phyloP scores from a whole-genome alignment of 306 rosid species.

The Acacia crassicarpa region DNA sequence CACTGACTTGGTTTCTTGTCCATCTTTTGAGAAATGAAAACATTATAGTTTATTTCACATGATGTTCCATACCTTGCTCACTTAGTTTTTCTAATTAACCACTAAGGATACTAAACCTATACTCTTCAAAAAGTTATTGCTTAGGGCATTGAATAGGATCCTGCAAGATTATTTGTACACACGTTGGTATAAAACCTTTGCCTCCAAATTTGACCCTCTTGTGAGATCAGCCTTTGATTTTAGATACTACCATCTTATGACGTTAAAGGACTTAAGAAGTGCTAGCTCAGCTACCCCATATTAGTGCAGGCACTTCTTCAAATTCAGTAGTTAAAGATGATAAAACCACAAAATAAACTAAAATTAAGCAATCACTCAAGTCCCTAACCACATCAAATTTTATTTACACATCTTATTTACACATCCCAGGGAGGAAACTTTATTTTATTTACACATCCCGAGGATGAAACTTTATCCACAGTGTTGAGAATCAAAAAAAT shows the following conservation, averaged over 20 bases:
- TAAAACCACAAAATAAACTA: background rate
- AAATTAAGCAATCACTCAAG: background rate
- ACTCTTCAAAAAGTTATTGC: background rate
- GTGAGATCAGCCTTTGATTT: background rate
- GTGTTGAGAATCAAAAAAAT: background rate
- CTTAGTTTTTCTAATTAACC: background rate
- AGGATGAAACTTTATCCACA: background rate
- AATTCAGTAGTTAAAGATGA: background rate
- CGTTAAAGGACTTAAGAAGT: background rate
- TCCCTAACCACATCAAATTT: background rate
- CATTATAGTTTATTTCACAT: background rate
- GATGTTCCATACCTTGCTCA: background rate
- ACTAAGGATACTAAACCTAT: background rate
- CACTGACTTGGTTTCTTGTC: background rate
- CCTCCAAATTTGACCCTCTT: background rate
- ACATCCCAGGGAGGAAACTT: background rate
- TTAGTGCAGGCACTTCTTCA: background rate
- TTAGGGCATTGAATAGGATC: background rate
- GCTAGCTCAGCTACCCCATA: background rate
- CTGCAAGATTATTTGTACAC: background rate
- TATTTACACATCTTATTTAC: background rate
- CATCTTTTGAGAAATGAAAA: background rate
- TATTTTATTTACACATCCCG: background rate
- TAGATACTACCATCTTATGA: background rate
- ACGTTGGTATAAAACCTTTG: background rate